A percentile compares a stretch with the other conserved stretches of the same genome.
These are phyloP conservation scores for Pseudogymnoascus sp. DNA, from an alignment of 2,329 filamentous ascomycete genomes.

Conservation along the genomic window DNA sequence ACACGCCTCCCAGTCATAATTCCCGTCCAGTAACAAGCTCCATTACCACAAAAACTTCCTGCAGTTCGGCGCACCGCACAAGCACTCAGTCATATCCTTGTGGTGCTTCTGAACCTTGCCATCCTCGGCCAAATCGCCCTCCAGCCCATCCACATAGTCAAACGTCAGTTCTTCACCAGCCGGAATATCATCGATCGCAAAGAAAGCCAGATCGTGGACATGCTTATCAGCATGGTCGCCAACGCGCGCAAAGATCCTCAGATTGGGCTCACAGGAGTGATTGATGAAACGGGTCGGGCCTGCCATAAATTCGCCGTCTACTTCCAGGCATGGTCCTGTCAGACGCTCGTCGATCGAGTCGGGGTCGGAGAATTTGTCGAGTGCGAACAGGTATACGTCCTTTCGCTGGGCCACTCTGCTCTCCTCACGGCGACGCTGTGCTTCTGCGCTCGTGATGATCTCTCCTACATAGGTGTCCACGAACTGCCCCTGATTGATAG, in stretches of 20 bases:
- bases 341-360: conserved; percentile 50
- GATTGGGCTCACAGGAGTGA: conserved; percentile 72
- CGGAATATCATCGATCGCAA: conserved; percentile 60
- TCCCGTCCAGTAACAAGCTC: neutral
- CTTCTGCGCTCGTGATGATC: conserved; percentile 57
- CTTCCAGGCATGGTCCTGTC: conserved; percentile 45
- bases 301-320: conserved; percentile 69
- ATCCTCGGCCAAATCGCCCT: conserved; percentile 29
- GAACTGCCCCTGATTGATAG: conserved; percentile 66
- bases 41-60: conserved; percentile 60
- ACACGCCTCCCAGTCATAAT: neutral
- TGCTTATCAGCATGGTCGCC: conserved; percentile 68
- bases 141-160: conserved; percentile 66
- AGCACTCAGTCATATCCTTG: conserved; percentile 49
- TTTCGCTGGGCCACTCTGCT: conserved; percentile 55
- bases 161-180: conserved; percentile 68
- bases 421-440: conserved; percentile 53
- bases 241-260: conserved; percentile 71
- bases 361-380: conserved; percentile 69
- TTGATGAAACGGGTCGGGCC: conserved; percentile 78
- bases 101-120: conserved; percentile 38
- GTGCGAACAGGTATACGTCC: conserved; percentile 69
- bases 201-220: conserved; percentile 71
- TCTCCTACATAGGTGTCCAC: conserved; percentile 74
- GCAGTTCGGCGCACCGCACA: conserved; percentile 61